Conservation (phyloP, 2,329 filamentous ascomycete genomes). For the Sarocladium oryzae region DNA sequence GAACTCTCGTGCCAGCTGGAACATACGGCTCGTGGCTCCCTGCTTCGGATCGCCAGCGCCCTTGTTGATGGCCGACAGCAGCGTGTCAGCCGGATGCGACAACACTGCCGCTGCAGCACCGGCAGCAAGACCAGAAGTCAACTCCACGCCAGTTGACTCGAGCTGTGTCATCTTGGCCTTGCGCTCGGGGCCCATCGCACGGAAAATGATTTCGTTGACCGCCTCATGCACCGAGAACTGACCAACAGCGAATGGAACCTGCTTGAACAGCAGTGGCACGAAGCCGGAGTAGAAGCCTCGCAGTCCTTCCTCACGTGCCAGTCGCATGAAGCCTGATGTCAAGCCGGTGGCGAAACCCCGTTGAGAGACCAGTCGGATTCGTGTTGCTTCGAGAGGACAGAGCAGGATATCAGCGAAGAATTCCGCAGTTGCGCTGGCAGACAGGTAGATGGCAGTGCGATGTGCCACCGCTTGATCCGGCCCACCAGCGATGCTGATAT, state of each 20-base stretch:
- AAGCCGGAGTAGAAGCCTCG: conserved; percentile 88
- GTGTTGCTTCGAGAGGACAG: conserved; percentile 84
- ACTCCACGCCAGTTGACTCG: conserved; percentile 75
- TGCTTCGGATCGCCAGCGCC: conserved; percentile 43
- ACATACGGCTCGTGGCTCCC: conserved; percentile 43
- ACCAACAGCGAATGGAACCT: conserved; percentile 88
- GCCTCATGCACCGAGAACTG: conserved; percentile 95
- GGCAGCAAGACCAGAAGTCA: conserved; percentile 78
- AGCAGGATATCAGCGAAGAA: conserved; percentile 74
- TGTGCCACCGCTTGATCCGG: conserved; percentile 35
- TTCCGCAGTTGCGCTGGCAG: conserved; percentile 61
- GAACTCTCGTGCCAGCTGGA: conserved; percentile 44
- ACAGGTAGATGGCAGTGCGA: conserved; percentile 62
- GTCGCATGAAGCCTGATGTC: conserved; percentile 64
- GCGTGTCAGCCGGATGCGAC: conserved; percentile 77
- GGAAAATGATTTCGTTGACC: conserved; percentile 71
- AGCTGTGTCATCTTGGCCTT: conserved; percentile 64
- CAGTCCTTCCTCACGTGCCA: conserved; percentile 68
- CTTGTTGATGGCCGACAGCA: conserved; percentile 50
- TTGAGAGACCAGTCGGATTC: conserved; percentile 72
- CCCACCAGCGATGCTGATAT: conserved; percentile 61
- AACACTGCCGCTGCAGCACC: conserved; percentile 84
- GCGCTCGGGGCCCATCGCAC: conserved; percentile 53
- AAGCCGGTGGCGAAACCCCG: conserved; percentile 70
- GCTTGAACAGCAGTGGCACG: conserved; percentile 78